Percentiles rank a stretch among this genome's conserved stretches.
Evolutionary conservation across 148 eudicot species (phyloP).

Genomic region (Pharnaceum exiguum): DNA sequence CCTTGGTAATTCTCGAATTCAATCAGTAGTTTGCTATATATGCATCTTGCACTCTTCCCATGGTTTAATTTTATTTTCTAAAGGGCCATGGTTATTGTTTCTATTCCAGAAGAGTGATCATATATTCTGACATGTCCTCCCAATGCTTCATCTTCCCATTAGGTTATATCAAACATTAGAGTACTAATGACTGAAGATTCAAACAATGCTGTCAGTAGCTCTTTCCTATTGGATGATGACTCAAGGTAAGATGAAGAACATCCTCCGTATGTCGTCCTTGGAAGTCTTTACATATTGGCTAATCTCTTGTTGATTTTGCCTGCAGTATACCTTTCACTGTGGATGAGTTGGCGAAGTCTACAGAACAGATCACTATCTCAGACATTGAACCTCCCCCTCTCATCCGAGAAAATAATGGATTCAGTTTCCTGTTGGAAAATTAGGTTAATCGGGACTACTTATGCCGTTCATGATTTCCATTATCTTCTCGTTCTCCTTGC

Average conservation of each 20-base stretch:
- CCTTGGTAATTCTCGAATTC: too few species aligned
- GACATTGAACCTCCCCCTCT: conserved; percentile 84
- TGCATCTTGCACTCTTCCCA: too few species aligned
- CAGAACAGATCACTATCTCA: conserved; percentile 57
- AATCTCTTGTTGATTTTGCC: not conserved
- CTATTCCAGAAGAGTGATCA: too few species aligned
- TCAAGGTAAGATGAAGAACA: conserved; percentile 45
- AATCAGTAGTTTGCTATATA: too few species aligned
- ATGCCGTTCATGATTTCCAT: not conserved
- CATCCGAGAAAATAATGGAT: conserved; percentile 75
- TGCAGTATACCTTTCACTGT: conserved; percentile 89
- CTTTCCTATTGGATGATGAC: conserved; percentile 85
- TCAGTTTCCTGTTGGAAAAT: conserved; percentile 51
- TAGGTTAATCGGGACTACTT: conserved; percentile 1
- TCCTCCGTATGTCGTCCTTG: not conserved
- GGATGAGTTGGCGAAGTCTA: conserved; percentile 79
- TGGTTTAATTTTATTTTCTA: too few species aligned
- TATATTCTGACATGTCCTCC: too few species aligned
- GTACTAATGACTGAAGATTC: conserved; percentile 82
- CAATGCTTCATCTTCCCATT: not conserved
- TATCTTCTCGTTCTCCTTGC: not conserved
- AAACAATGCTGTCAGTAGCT: conserved; percentile 73
- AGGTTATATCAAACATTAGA: conserved; percentile 86
- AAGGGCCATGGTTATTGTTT: too few species aligned
- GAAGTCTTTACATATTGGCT: not conserved